These are phyloP conservation scores for Candida peoriensis DNA, from an alignment of 805 yeast genomes.

Conservation along the genomic window DNA sequence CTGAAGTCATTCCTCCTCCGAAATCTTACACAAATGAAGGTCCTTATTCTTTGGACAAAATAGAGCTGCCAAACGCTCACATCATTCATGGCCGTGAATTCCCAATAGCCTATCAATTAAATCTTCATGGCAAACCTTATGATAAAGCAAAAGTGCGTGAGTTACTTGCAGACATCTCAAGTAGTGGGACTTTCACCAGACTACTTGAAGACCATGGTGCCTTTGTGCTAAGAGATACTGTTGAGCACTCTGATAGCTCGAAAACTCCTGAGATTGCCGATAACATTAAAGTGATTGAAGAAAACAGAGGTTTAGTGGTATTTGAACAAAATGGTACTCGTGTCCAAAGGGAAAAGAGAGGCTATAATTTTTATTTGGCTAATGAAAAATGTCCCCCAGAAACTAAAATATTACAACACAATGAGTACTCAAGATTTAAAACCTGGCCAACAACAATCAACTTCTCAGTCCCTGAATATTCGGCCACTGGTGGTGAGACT, in stretches of 20 bases:
- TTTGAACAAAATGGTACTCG: slow-evolving; percentile 28
- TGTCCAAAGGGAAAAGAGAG: slow-evolving; percentile 24
- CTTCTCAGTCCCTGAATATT: slow-evolving; percentile 21
- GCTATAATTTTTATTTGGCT: slow-evolving; percentile 26
- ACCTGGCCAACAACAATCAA: slow-evolving; percentile 25
- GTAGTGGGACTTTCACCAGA: slow-evolving; percentile 22
- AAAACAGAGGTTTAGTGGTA: slow-evolving; percentile 17
- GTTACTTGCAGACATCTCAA: slow-evolving; percentile 15
- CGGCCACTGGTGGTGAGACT: slow-evolving; percentile 29
- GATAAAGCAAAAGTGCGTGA: slow-evolving; percentile 14
- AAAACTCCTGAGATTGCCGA: slow-evolving; percentile 14
- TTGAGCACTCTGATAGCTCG: slow-evolving; percentile 14
- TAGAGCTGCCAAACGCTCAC: slow-evolving; percentile 6
- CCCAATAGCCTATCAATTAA: slow-evolving; percentile 7
- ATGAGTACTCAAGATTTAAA: slow-evolving; percentile 29
- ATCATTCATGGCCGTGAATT: slow-evolving; percentile 8
- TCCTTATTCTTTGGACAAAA: slow-evolving; percentile 4
- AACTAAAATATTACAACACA: slow-evolving; percentile 25
- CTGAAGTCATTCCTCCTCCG: background rate
- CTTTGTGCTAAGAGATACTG: slow-evolving; percentile 23
- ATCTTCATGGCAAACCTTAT: slow-evolving; percentile 20
- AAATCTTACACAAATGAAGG: slow-evolving; percentile 3
- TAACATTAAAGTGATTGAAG: slow-evolving; percentile 21
- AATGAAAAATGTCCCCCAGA: slow-evolving; percentile 26
- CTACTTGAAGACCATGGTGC: slow-evolving; percentile 26